phyloP scores from a whole-genome alignment of 495 filamentous ascomycete genomes.

The Aspergillus biplanus region DNA sequence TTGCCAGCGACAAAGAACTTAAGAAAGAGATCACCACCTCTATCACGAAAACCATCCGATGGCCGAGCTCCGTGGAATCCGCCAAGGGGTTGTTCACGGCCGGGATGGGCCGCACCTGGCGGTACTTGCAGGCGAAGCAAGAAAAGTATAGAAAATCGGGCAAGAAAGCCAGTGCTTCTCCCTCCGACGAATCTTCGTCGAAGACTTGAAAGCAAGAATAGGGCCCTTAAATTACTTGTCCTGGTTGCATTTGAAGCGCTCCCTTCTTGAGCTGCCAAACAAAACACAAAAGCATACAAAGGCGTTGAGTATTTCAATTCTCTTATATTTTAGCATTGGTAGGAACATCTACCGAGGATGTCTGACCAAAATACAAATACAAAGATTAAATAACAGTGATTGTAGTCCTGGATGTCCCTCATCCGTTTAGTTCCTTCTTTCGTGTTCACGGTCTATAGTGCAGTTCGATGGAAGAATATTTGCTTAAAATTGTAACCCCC shows the following conservation, averaged over 20 bases:
- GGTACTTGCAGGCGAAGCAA: conserved; percentile 84
- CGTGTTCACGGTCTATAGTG: too few relatives aligned
- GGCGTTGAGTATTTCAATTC: conserved; percentile 20
- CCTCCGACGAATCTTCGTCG: conserved; percentile 20
- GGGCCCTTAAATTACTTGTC: conserved; percentile 5
- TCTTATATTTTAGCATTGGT: conserved; percentile 6
- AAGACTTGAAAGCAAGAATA: conserved; percentile 32
- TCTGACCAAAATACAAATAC: background rate
- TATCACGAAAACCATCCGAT: conserved; percentile 83
- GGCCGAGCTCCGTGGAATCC: conserved; percentile 86
- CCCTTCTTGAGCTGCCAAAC: conserved; percentile 2
- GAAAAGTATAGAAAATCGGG: conserved; percentile 59
- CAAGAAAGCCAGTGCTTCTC: conserved; percentile 22
- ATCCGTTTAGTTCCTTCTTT: too few relatives aligned
- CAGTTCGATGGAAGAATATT: too few relatives aligned
- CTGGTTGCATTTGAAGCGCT: conserved; percentile 12
- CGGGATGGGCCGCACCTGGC: conserved; percentile 66
- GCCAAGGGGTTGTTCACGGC: conserved; percentile 80
- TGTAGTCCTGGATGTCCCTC: too few relatives aligned
- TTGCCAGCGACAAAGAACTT: conserved; percentile 72
- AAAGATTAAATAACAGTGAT: background rate
- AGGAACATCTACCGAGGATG: conserved; percentile 12
- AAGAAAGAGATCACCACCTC: conserved; percentile 67
- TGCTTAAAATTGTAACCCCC: too few relatives aligned
- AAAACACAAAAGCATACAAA: conserved; percentile 19